A percentile compares a stretch with the other conserved stretches of the same genome.
Evolutionary conservation across 164 flowering plant genomes (phyloP).

Genomic region (Tetrastigma voinierianum): DNA sequence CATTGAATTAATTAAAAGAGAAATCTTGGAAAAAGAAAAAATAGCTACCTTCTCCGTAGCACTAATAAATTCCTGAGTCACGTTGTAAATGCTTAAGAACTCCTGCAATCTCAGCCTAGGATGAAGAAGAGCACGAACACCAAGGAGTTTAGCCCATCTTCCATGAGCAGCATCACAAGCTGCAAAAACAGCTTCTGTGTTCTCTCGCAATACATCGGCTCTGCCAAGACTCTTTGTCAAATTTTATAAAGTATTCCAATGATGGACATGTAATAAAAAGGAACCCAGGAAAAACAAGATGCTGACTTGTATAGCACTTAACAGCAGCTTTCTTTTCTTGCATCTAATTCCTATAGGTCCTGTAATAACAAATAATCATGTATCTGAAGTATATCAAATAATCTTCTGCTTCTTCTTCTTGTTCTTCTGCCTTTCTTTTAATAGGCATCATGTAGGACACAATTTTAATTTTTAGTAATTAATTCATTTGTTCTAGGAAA

Average conservation of each 20-base stretch:
- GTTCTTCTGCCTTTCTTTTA: too few species aligned
- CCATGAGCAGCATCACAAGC: constrained; percentile 99
- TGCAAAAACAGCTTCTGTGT: constrained; percentile 98
- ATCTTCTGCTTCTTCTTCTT: too few species aligned
- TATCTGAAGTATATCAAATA: too few species aligned
- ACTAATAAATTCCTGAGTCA: constrained; percentile 86
- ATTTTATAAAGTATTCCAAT: constrained; percentile 8
- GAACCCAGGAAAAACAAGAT: too few species aligned
- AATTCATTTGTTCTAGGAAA: too few species aligned
- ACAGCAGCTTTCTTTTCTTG: too few species aligned
- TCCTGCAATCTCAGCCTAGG: constrained; percentile 87
- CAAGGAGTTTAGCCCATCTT: constrained; percentile 99
- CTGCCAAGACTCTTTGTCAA: constrained; percentile 38
- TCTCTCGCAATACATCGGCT: constrained; percentile 93
- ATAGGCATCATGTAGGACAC: too few species aligned
- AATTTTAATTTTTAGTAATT: too few species aligned
- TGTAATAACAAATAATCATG: too few species aligned
- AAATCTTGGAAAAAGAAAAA: not conserved
- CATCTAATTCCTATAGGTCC: too few species aligned
- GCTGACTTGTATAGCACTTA: too few species aligned
- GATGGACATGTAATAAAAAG: too few species aligned
- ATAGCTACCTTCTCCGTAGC: constrained; percentile 83
- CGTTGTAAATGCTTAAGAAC: constrained; percentile 75
- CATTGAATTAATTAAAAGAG: not conserved
- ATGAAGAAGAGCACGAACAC: constrained; percentile 89